phyloP scores from a whole-genome alignment of 2,329 filamentous ascomycete genomes.

The Cytospora piceicola region DNA sequence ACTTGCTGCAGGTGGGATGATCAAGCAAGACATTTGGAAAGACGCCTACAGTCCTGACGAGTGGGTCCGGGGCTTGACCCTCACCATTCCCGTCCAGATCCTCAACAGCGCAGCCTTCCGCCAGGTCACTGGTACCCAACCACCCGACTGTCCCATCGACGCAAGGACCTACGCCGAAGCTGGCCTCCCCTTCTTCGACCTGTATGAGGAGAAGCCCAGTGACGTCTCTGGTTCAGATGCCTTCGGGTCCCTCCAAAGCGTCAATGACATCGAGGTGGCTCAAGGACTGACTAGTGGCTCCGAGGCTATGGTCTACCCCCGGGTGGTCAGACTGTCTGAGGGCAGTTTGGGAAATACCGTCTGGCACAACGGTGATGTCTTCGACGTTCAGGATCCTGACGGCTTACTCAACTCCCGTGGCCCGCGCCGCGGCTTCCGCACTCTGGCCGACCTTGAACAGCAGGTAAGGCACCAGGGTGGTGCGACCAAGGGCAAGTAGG shows the following conservation, averaged over 20 bases:
- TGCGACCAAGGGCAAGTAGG: neutral
- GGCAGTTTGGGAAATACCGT: neutral
- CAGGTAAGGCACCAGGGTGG: neutral
- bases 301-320: neutral
- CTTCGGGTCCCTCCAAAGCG: slow-evolving; percentile 31
- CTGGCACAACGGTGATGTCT: slow-evolving; percentile 3
- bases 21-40: neutral
- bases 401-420: slow-evolving; percentile 10
- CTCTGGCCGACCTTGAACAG: slow-evolving; percentile 6
- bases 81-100: slow-evolving; percentile 40
- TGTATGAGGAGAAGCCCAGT: slow-evolving; percentile 34
- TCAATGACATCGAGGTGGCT: slow-evolving; percentile 32
- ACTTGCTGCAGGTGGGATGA: slow-evolving; percentile 3
- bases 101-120: slow-evolving; percentile 43
- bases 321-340: neutral
- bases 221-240: slow-evolving; percentile 25
- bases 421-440: slow-evolving; percentile 3
- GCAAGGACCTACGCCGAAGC: slow-evolving; percentile 39
- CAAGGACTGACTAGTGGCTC: slow-evolving; percentile 19
- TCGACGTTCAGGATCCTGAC: slow-evolving; percentile 1
- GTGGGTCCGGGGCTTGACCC: slow-evolving; percentile 1
- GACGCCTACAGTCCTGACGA: neutral
- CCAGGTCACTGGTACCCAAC: slow-evolving; percentile 41
- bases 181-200: slow-evolving; percentile 44
- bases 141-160: slow-evolving; percentile 42